Base-by-base conservation (phyloP, 1,139 yeast genomes). In the Candida sp. region DNA sequence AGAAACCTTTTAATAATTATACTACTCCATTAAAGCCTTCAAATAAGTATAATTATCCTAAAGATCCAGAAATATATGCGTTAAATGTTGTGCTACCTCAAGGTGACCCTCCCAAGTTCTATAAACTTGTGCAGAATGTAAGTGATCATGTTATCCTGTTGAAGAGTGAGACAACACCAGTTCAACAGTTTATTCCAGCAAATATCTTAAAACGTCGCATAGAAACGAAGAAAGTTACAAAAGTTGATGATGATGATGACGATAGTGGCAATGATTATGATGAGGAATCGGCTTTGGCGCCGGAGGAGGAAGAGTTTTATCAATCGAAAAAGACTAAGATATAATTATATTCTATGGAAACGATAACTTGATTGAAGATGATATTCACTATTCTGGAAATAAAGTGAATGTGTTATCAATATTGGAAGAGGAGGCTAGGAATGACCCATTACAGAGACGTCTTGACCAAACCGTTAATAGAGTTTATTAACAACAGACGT, bases 21-120 rank as follows among this genome's bases (percentile, higher is more conserved):
- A 60, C 61, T 1, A 42, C 54, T 8, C 72, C 74, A 4, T 46
- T 67, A 38, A 59, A 56, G 39, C 27, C 42, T 2, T 42, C 7
- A 25, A 25, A 25, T 11, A 25, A 48, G 7, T 25, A 40, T 3
- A 41, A 39, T 7, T 61, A 60, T 45, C 49, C 47, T 1, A 51
- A 51, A 5, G 77, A 72, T 46, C 68, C 73, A 0, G 35, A 56
- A 9, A 61, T 73, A 2, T 50, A 49, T 34, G 45, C 52, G 22
- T 47, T 64, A 36, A 56, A 53, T 5, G 58, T 73, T 4, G 54
- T 51, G n/a, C 55, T 70, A 4, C 79, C 79, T 0, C 49, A 51
- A 6, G 76, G 74, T 0, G 59, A 56, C 1, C 73, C 74, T 4
- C 78, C 79, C 3, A 53, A 45, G 46, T 73, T 68, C 53, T 73